Evolutionary conservation across 2,329 filamentous ascomycete genomes (phyloP).

Genomic region (Fusarium sp.): DNA sequence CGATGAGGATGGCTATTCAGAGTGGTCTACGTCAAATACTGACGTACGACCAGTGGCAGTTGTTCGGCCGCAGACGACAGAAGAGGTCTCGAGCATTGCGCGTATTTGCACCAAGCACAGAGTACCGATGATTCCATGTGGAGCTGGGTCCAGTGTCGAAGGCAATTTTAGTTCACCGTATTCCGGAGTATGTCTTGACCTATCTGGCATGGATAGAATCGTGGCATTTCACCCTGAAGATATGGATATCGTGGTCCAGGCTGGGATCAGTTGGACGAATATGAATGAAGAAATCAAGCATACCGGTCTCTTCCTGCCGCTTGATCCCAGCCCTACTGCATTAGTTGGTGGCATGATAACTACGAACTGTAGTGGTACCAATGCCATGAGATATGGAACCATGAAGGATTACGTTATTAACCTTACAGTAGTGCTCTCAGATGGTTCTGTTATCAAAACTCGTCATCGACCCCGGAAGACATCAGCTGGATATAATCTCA

Average conservation of each 20-base stretch:
- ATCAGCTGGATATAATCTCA: constrained; percentile 76
- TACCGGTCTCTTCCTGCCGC: constrained; percentile 72
- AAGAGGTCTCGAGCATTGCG: constrained; percentile 70
- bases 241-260: constrained; percentile 77
- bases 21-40: constrained; percentile 50
- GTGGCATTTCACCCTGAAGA: constrained; percentile 70
- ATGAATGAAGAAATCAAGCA: constrained; percentile 70
- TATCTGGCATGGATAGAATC: constrained; percentile 72
- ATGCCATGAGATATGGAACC: constrained; percentile 71
- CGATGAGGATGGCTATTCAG: constrained; percentile 45
- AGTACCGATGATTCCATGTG: constrained; percentile 78
- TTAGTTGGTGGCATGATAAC: constrained; percentile 68
- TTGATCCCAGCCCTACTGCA: constrained; percentile 72
- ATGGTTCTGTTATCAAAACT: constrained; percentile 73
- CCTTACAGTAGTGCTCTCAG: constrained; percentile 74
- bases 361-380: constrained; percentile 71
- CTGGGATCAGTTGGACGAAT: constrained; percentile 72
- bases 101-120: constrained; percentile 67
- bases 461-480: constrained; percentile 71
- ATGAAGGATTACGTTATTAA: constrained; percentile 82
- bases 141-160: constrained; percentile 76
- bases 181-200: constrained; percentile 75
- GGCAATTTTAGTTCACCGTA: constrained; percentile 74
- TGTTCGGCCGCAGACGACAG: constrained; percentile 69
- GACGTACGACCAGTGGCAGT: constrained; percentile 68